Percentiles rank a stretch among this genome's conserved stretches.
Conservation (phyloP, 768 basidiomycete species). For the Lyophyllum shimeji region DNA sequence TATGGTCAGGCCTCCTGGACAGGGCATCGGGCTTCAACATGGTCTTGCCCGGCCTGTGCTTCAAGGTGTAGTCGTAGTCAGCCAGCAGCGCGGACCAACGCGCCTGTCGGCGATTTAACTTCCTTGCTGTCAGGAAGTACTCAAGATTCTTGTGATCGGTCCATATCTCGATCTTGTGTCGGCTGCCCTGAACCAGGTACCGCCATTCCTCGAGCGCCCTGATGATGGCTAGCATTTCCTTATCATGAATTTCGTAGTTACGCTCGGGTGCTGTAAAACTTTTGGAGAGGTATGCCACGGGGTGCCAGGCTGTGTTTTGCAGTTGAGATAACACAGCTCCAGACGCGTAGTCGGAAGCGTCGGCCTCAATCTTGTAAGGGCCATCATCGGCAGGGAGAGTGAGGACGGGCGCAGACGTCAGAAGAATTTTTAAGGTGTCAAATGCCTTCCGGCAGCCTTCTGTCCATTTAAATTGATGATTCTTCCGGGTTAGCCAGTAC, state of each 20-base stretch:
- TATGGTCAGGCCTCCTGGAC: conserved; percentile 25
- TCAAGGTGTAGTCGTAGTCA: conserved; percentile 30
- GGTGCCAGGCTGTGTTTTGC: conserved; percentile 26
- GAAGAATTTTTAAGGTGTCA: neutral
- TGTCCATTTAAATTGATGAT: neutral
- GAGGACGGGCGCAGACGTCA: neutral
- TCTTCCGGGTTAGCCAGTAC: neutral
- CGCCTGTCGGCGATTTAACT: conserved; percentile 41
- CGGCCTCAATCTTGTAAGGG: conserved; percentile 18
- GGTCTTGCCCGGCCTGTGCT: conserved; percentile 28
- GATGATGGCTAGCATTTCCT: conserved; percentile 48
- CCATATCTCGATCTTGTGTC: conserved; percentile 25
- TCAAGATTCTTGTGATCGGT: conserved; percentile 40
- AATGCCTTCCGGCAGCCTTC: neutral
- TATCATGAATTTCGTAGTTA: conserved; percentile 52
- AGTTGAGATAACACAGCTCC: conserved; percentile 27
- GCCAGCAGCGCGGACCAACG: conserved; percentile 37
- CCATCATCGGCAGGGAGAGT: neutral
- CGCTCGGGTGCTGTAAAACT: conserved; percentile 29
- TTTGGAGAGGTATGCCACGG: conserved; percentile 37
- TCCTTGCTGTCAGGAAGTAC: conserved; percentile 39
- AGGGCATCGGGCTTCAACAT: conserved; percentile 27
- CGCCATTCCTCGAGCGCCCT: conserved; percentile 24
- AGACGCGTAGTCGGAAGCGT: conserved; percentile 31
- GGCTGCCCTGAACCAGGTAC: conserved; percentile 22